phyloP scores from a whole-genome alignment of 306 rosid species.

The Prinsepia uniflora region DNA sequence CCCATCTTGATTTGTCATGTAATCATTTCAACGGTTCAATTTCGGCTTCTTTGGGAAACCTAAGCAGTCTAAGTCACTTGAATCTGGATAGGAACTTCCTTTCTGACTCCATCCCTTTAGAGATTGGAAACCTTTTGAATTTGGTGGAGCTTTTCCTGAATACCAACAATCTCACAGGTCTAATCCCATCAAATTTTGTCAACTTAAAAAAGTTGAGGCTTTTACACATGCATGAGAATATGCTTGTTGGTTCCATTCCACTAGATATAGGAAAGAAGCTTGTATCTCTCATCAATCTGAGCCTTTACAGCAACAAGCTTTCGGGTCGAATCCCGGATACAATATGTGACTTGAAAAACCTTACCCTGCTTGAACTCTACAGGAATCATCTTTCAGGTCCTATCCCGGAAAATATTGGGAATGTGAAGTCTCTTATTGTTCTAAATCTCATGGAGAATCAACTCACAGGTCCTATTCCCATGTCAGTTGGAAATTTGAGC shows the following conservation, averaged over 20 bases:
- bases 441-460: slow-evolving; percentile 23
- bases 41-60: slow-evolving; percentile 1
- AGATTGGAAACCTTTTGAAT: slow-evolving; percentile 15
- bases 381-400: slow-evolving; percentile 30
- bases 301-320: slow-evolving; percentile 11
- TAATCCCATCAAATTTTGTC: slow-evolving; percentile 21
- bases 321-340: slow-evolving; percentile 25
- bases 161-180: slow-evolving; percentile 16
- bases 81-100: neutral
- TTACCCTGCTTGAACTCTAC: slow-evolving; percentile 9
- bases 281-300: slow-evolving; percentile 5
- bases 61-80: slow-evolving; percentile 12
- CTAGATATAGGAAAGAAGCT: slow-evolving; percentile 7
- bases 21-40: slow-evolving; percentile 23
- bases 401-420: slow-evolving; percentile 25
- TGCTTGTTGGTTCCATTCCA: slow-evolving; percentile 22
- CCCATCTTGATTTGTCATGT: slow-evolving; percentile 31
- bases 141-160: slow-evolving; percentile 22
- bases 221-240: slow-evolving; percentile 15
- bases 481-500: slow-evolving; percentile 29
- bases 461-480: slow-evolving; percentile 30
- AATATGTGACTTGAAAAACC: slow-evolving; percentile 12
- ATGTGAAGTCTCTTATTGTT: slow-evolving; percentile 26
- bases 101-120: slow-evolving; percentile 17
- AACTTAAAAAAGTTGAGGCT: slow-evolving; percentile 14